Percentiles rank a stretch among this genome's conserved stretches.
Evolutionary conservation across 805 yeast species (phyloP).

Genomic region (Brettanomyces sp.): DNA sequence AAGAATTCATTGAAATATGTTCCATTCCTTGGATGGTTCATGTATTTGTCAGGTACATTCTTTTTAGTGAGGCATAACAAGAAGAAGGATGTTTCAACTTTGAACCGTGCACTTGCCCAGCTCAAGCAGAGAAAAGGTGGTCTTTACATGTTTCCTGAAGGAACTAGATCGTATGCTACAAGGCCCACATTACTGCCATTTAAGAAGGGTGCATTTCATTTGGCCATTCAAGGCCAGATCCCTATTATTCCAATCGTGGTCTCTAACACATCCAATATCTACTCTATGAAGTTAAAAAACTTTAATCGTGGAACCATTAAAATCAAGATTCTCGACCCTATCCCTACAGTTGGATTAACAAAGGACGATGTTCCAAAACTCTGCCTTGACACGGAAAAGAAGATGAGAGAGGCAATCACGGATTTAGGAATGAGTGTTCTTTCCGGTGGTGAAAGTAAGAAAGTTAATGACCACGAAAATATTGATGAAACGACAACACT

Average conservation of each 20-base stretch:
- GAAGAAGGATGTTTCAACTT: constrained; percentile 64
- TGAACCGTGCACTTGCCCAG: constrained; percentile 56
- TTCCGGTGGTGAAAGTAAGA: constrained; percentile 14
- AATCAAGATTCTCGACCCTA: constrained; percentile 75
- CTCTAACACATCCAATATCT: constrained; percentile 71
- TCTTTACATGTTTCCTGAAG: constrained; percentile 92
- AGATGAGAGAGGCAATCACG: constrained; percentile 40
- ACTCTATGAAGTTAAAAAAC: constrained; percentile 49
- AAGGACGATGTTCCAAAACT: constrained; percentile 63
- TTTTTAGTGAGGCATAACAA: constrained; percentile 79
- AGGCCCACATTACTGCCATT: constrained; percentile 71
- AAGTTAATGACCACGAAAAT: neutral
- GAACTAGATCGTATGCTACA: constrained; percentile 78
- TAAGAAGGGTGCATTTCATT: constrained; percentile 96
- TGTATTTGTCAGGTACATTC: constrained; percentile 83
- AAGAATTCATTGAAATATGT: constrained; percentile 73
- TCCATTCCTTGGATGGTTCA: constrained; percentile 96
- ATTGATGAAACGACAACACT: neutral
- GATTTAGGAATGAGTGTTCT: constrained; percentile 34
- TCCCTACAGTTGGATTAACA: constrained; percentile 59
- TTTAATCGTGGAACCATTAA: constrained; percentile 71
- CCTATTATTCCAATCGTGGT: constrained; percentile 87
- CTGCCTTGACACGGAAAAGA: constrained; percentile 42
- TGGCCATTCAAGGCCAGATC: constrained; percentile 85
- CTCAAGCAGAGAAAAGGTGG: constrained; percentile 61